Evolutionary conservation across 305 asterid species (phyloP), one percentile per base, ranked within the genome.

Genomic region (Fraxinus greggii): DNA sequence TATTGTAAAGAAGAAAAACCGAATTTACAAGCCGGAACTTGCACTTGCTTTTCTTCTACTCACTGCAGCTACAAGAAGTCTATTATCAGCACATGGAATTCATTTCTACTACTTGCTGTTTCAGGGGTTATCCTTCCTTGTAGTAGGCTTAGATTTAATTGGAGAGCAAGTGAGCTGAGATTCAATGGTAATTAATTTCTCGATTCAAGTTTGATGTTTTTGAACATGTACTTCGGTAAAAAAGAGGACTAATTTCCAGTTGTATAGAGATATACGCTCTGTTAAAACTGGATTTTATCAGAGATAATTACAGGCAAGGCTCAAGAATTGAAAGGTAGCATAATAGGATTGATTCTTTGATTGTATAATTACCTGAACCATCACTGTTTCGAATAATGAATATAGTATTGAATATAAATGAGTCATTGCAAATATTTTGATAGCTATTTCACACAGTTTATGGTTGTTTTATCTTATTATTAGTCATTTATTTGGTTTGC

Each of bases 81-180:
- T 95, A 82, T 72, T 95, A 28, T 93, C 98, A 0, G 97, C 97
- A 0, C 99, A 95, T 2, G 99, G 99, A 79, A 94, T 95, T 33
- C 99, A 95, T 84, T 95, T 95, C 88, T 95, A 95, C 78, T 95
- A 91, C 92, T 83, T 94, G 92, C 87, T 93, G 87, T 95, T 95
- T 80, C 99, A 95, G 79, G 99, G 99, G 6, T 42, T 93, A 80
- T 88, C 99, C 0, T 95, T 95, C 86, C 85, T 95, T 40, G 88
- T 92, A 5, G 93, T 95, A 80, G 99, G 99, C 7, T 86, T 95
- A 85, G 99, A 95, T 86, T 86, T 95, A 82, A 92, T 95, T 21
- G 99, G 99, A 19, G 99, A 95, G 86, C 98, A 95, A 82, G 91
- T 94, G 82, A 92, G 91, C 85, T 94, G 85, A 89, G 75, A 35